Evolutionary conservation across 768 basidiomycete species (phyloP).

Genomic region (Lactarius psammicola): DNA sequence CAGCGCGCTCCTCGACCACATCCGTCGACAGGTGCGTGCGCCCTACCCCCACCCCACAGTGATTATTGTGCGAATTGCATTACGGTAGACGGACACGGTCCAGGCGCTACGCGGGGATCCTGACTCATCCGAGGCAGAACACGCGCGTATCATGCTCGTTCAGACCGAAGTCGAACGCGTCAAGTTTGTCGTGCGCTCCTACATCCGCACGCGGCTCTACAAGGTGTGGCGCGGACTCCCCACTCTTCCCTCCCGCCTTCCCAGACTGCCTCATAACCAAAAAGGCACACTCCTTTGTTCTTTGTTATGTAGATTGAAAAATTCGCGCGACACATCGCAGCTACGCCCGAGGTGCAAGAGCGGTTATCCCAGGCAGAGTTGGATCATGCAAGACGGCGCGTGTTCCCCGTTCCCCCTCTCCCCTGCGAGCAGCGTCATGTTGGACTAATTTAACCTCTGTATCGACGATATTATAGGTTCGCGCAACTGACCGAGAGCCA

Average conservation of each 20-base stretch:
- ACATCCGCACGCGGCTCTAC: conserved; percentile 79
- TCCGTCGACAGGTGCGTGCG: conserved; percentile 74
- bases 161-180: conserved; percentile 94
- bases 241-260: not conserved
- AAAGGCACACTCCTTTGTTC: not conserved
- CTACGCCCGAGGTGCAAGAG: conserved; percentile 69
- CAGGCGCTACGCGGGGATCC: conserved; percentile 77
- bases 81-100: conserved; percentile 68
- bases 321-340: conserved; percentile 75
- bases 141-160: conserved; percentile 88
- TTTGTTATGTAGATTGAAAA: conserved; percentile 72
- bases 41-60: not conserved
- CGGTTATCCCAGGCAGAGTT: conserved; percentile 81
- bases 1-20: conserved; percentile 65
- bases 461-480: conserved; percentile 48
- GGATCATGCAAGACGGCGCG: conserved; percentile 72
- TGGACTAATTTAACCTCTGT: not conserved
- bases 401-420: conserved; percentile 11
- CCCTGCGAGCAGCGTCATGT: not conserved
- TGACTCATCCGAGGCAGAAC: conserved; percentile 86
- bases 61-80: not conserved
- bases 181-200: conserved; percentile 88
- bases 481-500: conserved; percentile 75
- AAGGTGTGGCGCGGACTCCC: conserved; percentile 56
- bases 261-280: not conserved